Conservation (phyloP, 805 yeast genomes). For the Wickerhamiella lipophila region DNA sequence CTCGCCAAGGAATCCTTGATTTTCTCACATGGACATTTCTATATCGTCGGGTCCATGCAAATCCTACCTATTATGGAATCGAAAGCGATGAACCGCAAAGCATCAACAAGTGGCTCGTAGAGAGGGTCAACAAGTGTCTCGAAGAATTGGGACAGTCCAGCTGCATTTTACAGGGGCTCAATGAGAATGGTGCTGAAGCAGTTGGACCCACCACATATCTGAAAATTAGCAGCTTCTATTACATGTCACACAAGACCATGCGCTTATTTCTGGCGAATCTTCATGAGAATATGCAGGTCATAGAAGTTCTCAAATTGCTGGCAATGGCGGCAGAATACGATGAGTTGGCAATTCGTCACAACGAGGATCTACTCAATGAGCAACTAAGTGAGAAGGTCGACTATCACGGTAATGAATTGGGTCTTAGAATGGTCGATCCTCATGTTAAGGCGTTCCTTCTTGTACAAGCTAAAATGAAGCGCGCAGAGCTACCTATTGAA, state of each 20-base stretch:
- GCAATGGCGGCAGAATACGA: constrained; percentile 69
- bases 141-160: constrained; percentile 55
- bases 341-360: constrained; percentile 81
- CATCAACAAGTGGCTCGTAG: constrained; percentile 27
- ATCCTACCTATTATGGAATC: constrained; percentile 64
- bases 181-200: constrained; percentile 25
- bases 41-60: constrained; percentile 60
- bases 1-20: constrained; percentile 59
- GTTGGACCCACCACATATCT: constrained; percentile 61
- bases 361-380: constrained; percentile 75
- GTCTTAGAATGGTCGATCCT: constrained; percentile 63
- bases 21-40: constrained; percentile 67
- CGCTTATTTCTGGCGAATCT: constrained; percentile 42
- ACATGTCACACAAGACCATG: constrained; percentile 81
- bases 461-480: constrained; percentile 57
- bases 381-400: constrained; percentile 63
- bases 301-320: constrained; percentile 50
- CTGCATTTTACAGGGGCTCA: constrained; percentile 37
- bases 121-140: constrained; percentile 55
- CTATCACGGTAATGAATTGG: constrained; percentile 35
- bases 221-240: constrained; percentile 79
- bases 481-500: constrained; percentile 77
- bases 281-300: constrained; percentile 36
- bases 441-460: constrained; percentile 66
- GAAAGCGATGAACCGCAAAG: constrained; percentile 27